phyloP scores from a whole-genome alignment of 2,329 filamentous ascomycete species.

The Tolypocladium pustulatum region DNA sequence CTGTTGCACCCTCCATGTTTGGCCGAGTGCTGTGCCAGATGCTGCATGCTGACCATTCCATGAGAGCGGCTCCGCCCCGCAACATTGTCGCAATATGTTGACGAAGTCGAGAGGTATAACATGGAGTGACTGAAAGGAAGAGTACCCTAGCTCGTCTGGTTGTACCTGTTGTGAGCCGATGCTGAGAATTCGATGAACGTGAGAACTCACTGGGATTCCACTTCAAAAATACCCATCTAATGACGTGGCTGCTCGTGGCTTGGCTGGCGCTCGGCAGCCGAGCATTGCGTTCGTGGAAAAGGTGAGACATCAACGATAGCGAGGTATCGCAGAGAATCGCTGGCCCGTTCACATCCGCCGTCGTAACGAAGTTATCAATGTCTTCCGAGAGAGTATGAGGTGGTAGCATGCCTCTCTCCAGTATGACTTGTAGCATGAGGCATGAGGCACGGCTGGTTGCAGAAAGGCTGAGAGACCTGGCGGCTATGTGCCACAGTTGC shows the following conservation, averaged over 20 bases:
- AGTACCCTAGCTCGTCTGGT: slow-evolving; percentile 57
- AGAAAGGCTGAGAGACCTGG: slow-evolving; percentile 59
- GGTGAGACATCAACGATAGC: slow-evolving; percentile 57
- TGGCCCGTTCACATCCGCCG: slow-evolving; percentile 74
- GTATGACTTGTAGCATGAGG: slow-evolving; percentile 57
- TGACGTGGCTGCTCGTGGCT: slow-evolving; percentile 57
- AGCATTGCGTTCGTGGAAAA: slow-evolving; percentile 56
- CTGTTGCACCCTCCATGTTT: slow-evolving; percentile 34
- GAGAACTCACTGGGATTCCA: slow-evolving; percentile 66
- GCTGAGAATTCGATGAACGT: neutral
- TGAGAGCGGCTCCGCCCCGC: slow-evolving; percentile 36
- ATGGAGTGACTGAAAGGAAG: slow-evolving; percentile 53
- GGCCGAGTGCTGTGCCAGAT: slow-evolving; percentile 37
- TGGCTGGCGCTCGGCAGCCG: slow-evolving; percentile 60
- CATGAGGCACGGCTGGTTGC: slow-evolving; percentile 68
- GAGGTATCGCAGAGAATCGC: slow-evolving; percentile 70
- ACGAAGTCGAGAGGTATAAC: slow-evolving; percentile 55
- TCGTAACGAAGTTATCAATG: slow-evolving; percentile 61
- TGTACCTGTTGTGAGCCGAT: neutral
- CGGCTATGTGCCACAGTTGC: slow-evolving; percentile 65
- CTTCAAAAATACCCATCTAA: slow-evolving; percentile 70
- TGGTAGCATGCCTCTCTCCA: slow-evolving; percentile 55
- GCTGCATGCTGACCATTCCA: slow-evolving; percentile 20
- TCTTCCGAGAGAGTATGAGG: slow-evolving; percentile 59
- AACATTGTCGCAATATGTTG: slow-evolving; percentile 58